Base-by-base conservation (phyloP, 1,139 yeast species). In the Nakaseomyces nivariensis region DNA sequence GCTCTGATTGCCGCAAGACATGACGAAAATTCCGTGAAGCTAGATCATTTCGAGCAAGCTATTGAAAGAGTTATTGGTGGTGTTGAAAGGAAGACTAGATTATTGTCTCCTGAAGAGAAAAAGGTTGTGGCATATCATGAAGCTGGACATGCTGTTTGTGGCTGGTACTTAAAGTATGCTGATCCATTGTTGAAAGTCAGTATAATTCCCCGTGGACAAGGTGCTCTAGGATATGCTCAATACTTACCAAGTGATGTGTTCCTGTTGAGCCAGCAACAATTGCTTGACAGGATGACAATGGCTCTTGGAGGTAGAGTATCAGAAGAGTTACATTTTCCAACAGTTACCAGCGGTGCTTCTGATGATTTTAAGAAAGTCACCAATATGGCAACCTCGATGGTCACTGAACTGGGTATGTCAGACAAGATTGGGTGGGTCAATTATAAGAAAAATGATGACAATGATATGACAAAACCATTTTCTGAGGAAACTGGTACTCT, bases 71-170 rank as follows among this genome's bases (percentile, higher is more conserved):
- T 90, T 37, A 88, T 90, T 72, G 97, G 96, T 7, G 98, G 98
- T 40, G 72, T 92, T 54, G 98, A 92, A 68, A 87, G 87, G 73
- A 90, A 90, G 67, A 79, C 94, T 4, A 82, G 86, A 61, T 82
- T 92, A 9, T 73, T 92, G 56, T 80, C 85, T 31, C 82, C 85
- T 5, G 92, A 85, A 53, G 97, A 92, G 68, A 86, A 88, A 68
- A 81, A 73, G 55, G 81, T 88, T 46, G 97, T 92, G 51, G 98
- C 98, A 0, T 94, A 87, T 64, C 98, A 92, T 66, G 98, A 92
- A 70, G 98, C 98, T 2, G 98, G 98, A 0, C 98, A 92, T 68
- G 98, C 98, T 4, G 81, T 92, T 52, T 90, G 97, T 70, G 98
- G 98, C 10, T 92, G 98, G 98, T 89, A 72, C 65, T 75, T 92